Percentiles rank a stretch among this genome's conserved stretches.
Evolutionary conservation across 1,284 basidiomycete genomes (phyloP).

Genomic region (Leccinum cinnamomeum): DNA sequence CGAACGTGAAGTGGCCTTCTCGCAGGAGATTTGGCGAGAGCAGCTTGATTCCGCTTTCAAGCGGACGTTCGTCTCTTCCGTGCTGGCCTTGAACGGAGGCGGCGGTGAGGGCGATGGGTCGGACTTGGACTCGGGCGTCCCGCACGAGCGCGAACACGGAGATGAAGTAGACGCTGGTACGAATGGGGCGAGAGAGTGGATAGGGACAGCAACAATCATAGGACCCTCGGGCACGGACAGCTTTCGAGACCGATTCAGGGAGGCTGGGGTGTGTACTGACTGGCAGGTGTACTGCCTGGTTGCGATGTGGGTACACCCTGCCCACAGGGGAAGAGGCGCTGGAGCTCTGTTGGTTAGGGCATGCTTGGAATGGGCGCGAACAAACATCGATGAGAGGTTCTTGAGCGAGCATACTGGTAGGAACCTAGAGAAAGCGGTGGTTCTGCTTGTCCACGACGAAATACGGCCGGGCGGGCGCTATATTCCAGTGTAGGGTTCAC

Average conservation of each 20-base stretch:
- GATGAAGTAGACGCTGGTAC: not conserved
- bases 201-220: constrained; percentile 34
- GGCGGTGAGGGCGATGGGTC: not conserved
- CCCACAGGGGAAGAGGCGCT: constrained; percentile 35
- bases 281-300: constrained; percentile 33
- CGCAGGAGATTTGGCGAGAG: constrained; percentile 35
- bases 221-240: constrained; percentile 28
- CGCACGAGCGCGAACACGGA: not conserved
- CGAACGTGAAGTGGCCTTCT: constrained; percentile 33
- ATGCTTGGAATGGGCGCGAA: constrained; percentile 29
- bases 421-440: constrained; percentile 17
- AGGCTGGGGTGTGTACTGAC: constrained; percentile 19
- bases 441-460: too few relatives aligned
- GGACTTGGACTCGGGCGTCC: not conserved
- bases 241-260: constrained; percentile 12
- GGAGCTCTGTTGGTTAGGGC: constrained; percentile 24
- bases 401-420: not conserved
- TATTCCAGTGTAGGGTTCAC: constrained; percentile 28
- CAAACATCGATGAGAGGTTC: constrained; percentile 16
- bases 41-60: constrained; percentile 31
- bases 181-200: constrained; percentile 24
- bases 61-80: constrained; percentile 28
- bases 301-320: constrained; percentile 40
- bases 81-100: not conserved
- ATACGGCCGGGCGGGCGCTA: constrained; percentile 17